Evolutionary conservation across 1,139 yeast genomes (phyloP), one percentile per base, ranked within the genome.

Genomic region (Chernovozyma sophiae-reginae): DNA sequence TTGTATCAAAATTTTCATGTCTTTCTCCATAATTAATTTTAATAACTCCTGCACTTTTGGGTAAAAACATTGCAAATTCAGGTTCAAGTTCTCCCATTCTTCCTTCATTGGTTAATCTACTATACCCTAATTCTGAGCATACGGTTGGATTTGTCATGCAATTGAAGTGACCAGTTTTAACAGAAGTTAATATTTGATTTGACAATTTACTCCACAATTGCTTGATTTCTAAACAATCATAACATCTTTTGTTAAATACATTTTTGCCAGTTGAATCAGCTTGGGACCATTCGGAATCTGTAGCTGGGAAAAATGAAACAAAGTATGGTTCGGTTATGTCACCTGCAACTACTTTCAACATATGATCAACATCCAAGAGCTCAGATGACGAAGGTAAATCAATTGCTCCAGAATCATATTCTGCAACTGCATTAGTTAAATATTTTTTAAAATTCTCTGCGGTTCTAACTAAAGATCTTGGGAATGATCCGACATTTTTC

Each of bases 301-400:
- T 56, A 2, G 80, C 62, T 1, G 89, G 86, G 74, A 82, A 82
- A 43, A 83, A 79, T 16, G 84, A 72, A 4, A 84, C 69, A 44
- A 83, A 60, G 34, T 63, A 56, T 1, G 89, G 85, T 18, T 58
- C 57, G 3, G 59, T 53, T 13, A 54, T 59, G 15, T 68, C 62
- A 0, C 86, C 86, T 1, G 74, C 73, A 11, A 75, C 58, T 5
- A 72, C 52, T 19, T 61, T 55, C 36, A 73, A 39, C 41, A 77
- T 48, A 19, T 64, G 58, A 40, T 60, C 65, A 2, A 62, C 48
- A 33, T 52, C 55, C 31, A 56, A 52, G 25, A 60, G 45, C 18
- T 42, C 56, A 25, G 61, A 73, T 25, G 71, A 68, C 44, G 61
- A 68, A 36, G 67, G 71, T 43, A 59, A 58, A 58, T 55, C 71